phyloP scores from a whole-genome alignment of 495 filamentous ascomycete species.

The Talaromyces thailandensis region DNA sequence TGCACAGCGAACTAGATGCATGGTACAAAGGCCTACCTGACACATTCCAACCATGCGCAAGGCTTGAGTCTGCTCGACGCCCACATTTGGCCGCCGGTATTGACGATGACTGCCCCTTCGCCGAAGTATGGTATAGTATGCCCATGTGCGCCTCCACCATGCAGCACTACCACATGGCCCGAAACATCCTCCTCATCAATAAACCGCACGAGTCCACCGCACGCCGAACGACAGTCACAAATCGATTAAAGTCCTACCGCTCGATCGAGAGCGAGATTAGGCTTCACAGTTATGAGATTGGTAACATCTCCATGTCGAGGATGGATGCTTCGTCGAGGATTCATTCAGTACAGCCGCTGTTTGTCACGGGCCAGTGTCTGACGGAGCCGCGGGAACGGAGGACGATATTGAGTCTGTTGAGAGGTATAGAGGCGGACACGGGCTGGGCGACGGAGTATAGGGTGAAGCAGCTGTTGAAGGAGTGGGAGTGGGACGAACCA shows the following conservation, averaged over 20 bases:
- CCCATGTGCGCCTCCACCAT: slow-evolving; percentile 56
- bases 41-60: slow-evolving; percentile 46
- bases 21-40: slow-evolving; percentile 51
- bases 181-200: slow-evolving; percentile 52
- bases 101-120: slow-evolving; percentile 30
- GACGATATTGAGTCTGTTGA: slow-evolving; percentile 41
- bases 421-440: slow-evolving; percentile 48
- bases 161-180: slow-evolving; percentile 59
- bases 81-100: slow-evolving; percentile 14
- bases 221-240: slow-evolving; percentile 38
- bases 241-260: slow-evolving; percentile 44
- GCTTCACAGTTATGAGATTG: slow-evolving; percentile 49
- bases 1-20: slow-evolving; percentile 45
- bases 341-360: slow-evolving; percentile 52
- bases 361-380: slow-evolving; percentile 53
- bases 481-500: slow-evolving; percentile 43
- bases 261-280: slow-evolving; percentile 44
- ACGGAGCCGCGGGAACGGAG: slow-evolving; percentile 39
- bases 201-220: slow-evolving; percentile 50
- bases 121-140: slow-evolving; percentile 54
- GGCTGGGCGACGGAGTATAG: slow-evolving; percentile 60
- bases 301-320: slow-evolving; percentile 45
- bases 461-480: slow-evolving; percentile 43
- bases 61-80: slow-evolving; percentile 20
- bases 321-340: slow-evolving; percentile 48